A percentile compares a stretch with the other conserved stretches of the same genome.
These are phyloP conservation scores for Populus hybrid DNA, from an alignment of 441 rosid genomes.

Conservation along the genomic window DNA sequence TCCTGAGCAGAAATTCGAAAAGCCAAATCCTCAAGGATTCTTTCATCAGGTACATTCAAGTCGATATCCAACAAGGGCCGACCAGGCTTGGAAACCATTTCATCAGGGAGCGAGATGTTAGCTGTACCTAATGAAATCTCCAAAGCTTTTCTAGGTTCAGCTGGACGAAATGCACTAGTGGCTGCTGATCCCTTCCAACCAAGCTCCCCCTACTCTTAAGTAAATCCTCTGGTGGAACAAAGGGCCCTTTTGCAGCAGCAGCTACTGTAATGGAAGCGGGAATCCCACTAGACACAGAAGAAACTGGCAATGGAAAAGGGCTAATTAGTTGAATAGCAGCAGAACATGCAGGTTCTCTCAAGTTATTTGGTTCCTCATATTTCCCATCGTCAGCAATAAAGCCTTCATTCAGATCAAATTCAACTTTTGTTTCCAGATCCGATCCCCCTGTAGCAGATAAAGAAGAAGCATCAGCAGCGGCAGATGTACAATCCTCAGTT, in stretches of 20 bases:
- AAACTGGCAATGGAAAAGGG: constrained; percentile 40
- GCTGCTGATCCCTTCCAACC: constrained; percentile 99
- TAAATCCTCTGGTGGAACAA: constrained; percentile 82
- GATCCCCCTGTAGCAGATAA: constrained; percentile 32
- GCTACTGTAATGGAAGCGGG: constrained; percentile 77
- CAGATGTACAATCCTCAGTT: constrained; percentile 48
- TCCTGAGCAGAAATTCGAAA: constrained; percentile 39
- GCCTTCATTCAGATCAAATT: constrained; percentile 89
- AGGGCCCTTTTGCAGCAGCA: constrained; percentile 91
- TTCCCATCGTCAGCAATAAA: constrained; percentile 58
- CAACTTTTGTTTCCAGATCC: constrained; percentile 58
- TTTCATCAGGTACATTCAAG: constrained; percentile 80
- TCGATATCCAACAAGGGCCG: constrained; percentile 70
- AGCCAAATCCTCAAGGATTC: constrained; percentile 67
- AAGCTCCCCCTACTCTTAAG: too few species aligned
- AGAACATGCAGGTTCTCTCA: constrained; percentile 31
- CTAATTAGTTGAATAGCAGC: constrained; percentile 41
- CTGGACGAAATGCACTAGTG: constrained; percentile 97
- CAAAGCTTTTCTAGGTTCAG: constrained; percentile 72
- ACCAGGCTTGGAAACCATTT: constrained; percentile 43
- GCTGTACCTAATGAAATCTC: constrained; percentile 38
- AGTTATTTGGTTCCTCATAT: constrained; percentile 40
- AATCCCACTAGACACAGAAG: constrained; percentile 45
- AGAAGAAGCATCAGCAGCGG: background rate
- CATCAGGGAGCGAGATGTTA: constrained; percentile 35